Base-by-base conservation (phyloP, 2,329 filamentous ascomycete species). In the Alternaria sp. region DNA sequence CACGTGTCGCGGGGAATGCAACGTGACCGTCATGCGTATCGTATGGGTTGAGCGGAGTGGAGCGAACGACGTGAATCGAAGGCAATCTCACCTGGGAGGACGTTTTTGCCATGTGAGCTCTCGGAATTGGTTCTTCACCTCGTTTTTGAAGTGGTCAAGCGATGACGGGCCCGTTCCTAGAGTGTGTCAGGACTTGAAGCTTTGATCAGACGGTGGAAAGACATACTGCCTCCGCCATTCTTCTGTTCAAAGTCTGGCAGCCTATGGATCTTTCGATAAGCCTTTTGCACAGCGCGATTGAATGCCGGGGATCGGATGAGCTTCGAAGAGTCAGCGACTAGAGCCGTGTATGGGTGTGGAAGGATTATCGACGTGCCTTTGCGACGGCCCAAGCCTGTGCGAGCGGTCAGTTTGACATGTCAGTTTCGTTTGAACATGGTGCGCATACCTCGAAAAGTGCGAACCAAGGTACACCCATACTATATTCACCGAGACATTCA, bases 251-350 rank as follows among this genome's bases (percentile, higher is more conserved):
- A 62, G 13, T 84, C 81, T 42, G 81, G 80, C 46, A 83, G 65
- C 31, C 77, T 72, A 61, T 81, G 78, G 56, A 83, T 78, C 56
- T 73, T 74, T 59, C 77, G 78, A 48, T 86, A 84, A 11, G 83
- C 78, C 55, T 79, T 80, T 24, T 82, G 80, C 17, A 87, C 82
- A 26, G 69, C 78, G 53, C 81, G 79, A 66, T 87, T 85, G 77
- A 87, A 87, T 34, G 79, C 71, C 3, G 83, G 83, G 53, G 82
- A 85, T 52, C 77, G 75, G 40, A 87, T 79, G 54, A 87, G 81
- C 79, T 84, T 54, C 42, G 34, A 1, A 4, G 4, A 41, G 55
- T 56, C 34, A 51, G 44, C 31, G 21, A 21, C 41, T 6, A n/a
- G 10, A 29, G 24, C 17, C 14, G 44, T 37, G 17, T 26, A 26